Conservation (phyloP, 2,329 filamentous ascomycete genomes). For the Leptographium flavum region DNA sequence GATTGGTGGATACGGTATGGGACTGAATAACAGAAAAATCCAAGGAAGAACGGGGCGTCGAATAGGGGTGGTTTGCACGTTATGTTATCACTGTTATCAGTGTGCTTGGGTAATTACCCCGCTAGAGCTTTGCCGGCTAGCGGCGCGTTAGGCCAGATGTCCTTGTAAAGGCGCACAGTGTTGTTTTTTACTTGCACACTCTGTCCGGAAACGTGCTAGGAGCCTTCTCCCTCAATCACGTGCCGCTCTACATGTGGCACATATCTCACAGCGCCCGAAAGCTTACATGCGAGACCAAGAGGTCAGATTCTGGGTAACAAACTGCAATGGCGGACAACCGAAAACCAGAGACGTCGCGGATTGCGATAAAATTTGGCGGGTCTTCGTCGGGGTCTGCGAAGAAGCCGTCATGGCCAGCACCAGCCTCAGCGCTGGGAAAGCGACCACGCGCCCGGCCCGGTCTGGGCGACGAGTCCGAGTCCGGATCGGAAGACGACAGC, state of each 20-base stretch:
- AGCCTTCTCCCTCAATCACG: too few relatives aligned
- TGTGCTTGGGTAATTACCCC: not conserved
- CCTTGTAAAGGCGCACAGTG: not conserved
- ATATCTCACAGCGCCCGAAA: too few relatives aligned
- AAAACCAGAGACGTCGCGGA: slow-evolving; percentile 21
- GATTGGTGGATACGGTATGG: slow-evolving; percentile 7
- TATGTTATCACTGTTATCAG: not conserved
- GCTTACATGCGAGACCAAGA: too few relatives aligned
- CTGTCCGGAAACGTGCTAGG: too few relatives aligned
- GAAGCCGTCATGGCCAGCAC: slow-evolving; percentile 19
- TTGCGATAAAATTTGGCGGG: slow-evolving; percentile 34
- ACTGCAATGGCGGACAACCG: slow-evolving; percentile 23
- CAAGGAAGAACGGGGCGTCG: not conserved
- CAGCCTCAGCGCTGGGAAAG: slow-evolving; percentile 33
- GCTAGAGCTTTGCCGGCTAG: slow-evolving; percentile 8
- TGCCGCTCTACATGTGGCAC: too few relatives aligned
- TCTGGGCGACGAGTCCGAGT: slow-evolving; percentile 27
- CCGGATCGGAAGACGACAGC: slow-evolving; percentile 19
- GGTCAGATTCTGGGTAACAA: too few relatives aligned
- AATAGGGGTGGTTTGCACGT: not conserved
- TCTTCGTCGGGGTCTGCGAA: slow-evolving; percentile 6
- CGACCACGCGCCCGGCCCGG: slow-evolving; percentile 26
- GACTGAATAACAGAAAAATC: not conserved
- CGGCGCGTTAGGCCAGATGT: slow-evolving; percentile 1
- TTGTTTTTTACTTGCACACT: too few relatives aligned